Evolutionary conservation across 1,284 basidiomycete genomes (phyloP), one percentile per base, ranked within the genome.

Genomic region (Cutaneotrichosporon cyanovorans): DNA sequence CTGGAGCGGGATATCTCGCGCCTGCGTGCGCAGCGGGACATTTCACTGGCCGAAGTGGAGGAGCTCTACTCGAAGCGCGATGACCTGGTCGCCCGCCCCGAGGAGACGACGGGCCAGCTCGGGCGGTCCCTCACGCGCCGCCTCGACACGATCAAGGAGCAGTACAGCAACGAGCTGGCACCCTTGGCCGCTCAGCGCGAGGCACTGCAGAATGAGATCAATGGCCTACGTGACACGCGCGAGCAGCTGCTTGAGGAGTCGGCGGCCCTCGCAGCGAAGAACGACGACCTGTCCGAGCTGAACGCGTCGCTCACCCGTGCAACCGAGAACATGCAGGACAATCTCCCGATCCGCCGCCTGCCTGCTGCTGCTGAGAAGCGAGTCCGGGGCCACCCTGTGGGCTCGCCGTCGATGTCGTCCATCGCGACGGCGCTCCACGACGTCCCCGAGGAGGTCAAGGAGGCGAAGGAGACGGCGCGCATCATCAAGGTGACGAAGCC

Each of bases 201-300:
- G 60, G 76, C 76, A 0, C 73, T 97, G 22, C 68, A 78, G 21
- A 78, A 88, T 42, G 93, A 97, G 71, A 83, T 97, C 48, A 76
- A 78, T 9, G 91, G 96, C 60, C 81, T 98, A 42, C 84, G 83
- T 61, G 84, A 87, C 23, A 82, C 86, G 4, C 80, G 88, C 23
- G 88, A 95, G 58, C 79, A 84, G 33, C 87, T 86, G 73, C 73
- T 92, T 16, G 91, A 95, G 60, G 92, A 97, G 73, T 87, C 90
- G 1, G 84, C 87, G 0, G 82, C 83, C 18, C 78, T 98, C 41
- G 90, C 89, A 63, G 84, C 83, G 14, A 82, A 90, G 48, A 96
- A 97, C 71, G 90, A 93, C 61, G 87, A 92, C 66, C 77, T 97
- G 11, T 85, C 84, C 5, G 85, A 90, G 63, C 78, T 93, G 42